Percentiles rank a stretch among this genome's conserved stretches.
Conservation (phyloP, 2,329 filamentous ascomycete species). For the Ophiostoma himal-ulmi region DNA sequence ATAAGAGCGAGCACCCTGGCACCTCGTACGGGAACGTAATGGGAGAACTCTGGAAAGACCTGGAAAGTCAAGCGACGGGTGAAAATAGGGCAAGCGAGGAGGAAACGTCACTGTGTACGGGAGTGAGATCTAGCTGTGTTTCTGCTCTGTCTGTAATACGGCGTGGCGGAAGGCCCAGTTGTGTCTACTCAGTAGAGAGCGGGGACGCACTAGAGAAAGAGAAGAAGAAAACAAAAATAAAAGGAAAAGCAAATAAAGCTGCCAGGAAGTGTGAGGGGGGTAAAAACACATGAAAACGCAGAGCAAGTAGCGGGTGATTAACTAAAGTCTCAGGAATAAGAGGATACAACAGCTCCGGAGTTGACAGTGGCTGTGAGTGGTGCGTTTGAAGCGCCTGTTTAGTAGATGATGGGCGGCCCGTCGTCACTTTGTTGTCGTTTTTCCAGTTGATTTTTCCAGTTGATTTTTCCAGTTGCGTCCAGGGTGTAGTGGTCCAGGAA, state of each 20-base stretch:
- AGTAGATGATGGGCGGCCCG: background rate
- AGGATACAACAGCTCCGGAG: background rate
- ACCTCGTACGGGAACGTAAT: background rate
- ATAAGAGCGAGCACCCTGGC: constrained; percentile 12
- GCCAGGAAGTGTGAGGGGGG: background rate
- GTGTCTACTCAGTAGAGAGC: constrained; percentile 8
- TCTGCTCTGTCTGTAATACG: background rate
- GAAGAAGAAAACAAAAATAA: background rate
- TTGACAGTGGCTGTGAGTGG: background rate
- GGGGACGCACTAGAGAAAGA: constrained; percentile 13
- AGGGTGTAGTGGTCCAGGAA: constrained; percentile 11
- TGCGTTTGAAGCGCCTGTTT: background rate
- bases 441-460: constrained; percentile 4
- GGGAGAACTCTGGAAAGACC: background rate
- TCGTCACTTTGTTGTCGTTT: background rate
- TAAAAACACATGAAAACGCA: background rate
- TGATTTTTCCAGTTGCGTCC: constrained; percentile 11
- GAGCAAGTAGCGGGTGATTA: background rate
- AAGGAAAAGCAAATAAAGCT: constrained; percentile 4
- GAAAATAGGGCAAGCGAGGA: background rate
- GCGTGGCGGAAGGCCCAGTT: background rate
- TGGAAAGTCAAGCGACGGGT: background rate
- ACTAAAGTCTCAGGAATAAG: background rate
- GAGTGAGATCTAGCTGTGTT: background rate
- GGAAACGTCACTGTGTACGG: background rate